Evolutionary conservation across 2,329 filamentous ascomycete genomes (phyloP), one percentile per base, ranked within the genome.

Genomic region (Rutstroemia sp.): DNA sequence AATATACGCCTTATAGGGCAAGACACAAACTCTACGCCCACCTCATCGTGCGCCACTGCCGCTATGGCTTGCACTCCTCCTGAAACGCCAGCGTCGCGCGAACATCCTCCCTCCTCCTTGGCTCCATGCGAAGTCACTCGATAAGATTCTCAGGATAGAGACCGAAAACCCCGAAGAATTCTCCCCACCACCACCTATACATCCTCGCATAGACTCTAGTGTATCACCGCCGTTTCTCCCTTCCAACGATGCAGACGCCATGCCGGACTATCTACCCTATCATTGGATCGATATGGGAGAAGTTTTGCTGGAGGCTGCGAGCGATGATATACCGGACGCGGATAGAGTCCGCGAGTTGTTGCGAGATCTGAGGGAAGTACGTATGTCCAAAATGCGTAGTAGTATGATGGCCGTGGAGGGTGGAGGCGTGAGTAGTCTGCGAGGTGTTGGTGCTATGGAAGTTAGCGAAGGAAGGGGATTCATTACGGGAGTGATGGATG

Each of bases 221-320:
- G 68, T 84, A 0, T 83, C 84, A 0, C 82, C 92, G 4, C 92
- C 92, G 0, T 96, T 96, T 68, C 73, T 95, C 1, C 81, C 83
- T 1, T 85, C 86, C 16, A 89, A 87, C 61, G 91, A 87, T 0
- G 82, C 86, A 19, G 76, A 82, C 48, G 82, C 87, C 1, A 83
- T 86, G 8, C 74, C 83, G 0, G 83, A 84, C 42, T 82, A 85
- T 14, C 76, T 99, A 34, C 94, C 94, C 0, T 97, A 95, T 69
- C 92, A 97, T 74, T 99, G 92, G 92, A 80, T 95, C 44, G 94
- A 97, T 73, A 75, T 97, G 8, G 86, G 88, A 17, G 91, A 96
- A 72, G 84, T 95, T 69, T 76, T 99, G 47, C 80, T 99, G 2
- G 87, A 92, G 48, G 87, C 89, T 55, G 92, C 92, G 4, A 79